A percentile compares a stretch with the other conserved stretches of the same genome.
Conservation (phyloP, 768 basidiomycete species). For the Russula earlei region DNA sequence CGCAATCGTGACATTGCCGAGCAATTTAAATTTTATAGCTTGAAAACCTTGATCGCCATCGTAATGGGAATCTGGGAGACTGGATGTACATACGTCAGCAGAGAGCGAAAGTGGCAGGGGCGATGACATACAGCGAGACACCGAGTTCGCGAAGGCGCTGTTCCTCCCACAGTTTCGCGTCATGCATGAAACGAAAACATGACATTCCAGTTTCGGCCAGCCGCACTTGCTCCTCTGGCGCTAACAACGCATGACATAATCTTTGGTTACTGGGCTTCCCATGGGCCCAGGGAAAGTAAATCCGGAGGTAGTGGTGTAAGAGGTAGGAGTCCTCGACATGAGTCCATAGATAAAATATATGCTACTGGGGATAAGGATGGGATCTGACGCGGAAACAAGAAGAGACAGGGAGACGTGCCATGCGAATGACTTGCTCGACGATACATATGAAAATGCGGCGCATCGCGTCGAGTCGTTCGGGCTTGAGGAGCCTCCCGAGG, state of each 20-base stretch:
- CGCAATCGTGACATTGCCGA: slow-evolving; percentile 1
- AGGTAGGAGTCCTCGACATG: slow-evolving; percentile 11
- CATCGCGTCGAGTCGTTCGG: slow-evolving; percentile 4
- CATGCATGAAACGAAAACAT: slow-evolving; percentile 11
- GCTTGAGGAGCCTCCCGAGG: slow-evolving; percentile 13
- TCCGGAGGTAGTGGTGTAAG: slow-evolving; percentile 12
- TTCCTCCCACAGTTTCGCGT: slow-evolving; percentile 16
- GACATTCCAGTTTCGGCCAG: slow-evolving; percentile 5
- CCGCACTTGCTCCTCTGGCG: slow-evolving; percentile 9
- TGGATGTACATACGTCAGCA: background rate
- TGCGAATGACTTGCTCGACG: slow-evolving; percentile 7
- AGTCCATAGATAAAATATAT: slow-evolving; percentile 15
- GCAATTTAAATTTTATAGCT: slow-evolving; percentile 1
- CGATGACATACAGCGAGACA: background rate
- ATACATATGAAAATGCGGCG: slow-evolving; percentile 7
- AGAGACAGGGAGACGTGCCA: background rate
- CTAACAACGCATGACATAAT: slow-evolving; percentile 3
- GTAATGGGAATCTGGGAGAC: slow-evolving; percentile 7
- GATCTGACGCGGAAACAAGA: background rate
- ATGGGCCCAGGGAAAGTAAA: slow-evolving; percentile 17
- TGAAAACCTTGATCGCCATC: slow-evolving; percentile 1
- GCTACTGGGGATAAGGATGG: background rate
- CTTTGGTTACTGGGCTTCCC: slow-evolving; percentile 3
- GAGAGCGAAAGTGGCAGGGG: background rate
- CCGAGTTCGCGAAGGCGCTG: background rate